Base-by-base conservation (phyloP, 257 asterid species). In the Nicotiana obtusifolia region DNA sequence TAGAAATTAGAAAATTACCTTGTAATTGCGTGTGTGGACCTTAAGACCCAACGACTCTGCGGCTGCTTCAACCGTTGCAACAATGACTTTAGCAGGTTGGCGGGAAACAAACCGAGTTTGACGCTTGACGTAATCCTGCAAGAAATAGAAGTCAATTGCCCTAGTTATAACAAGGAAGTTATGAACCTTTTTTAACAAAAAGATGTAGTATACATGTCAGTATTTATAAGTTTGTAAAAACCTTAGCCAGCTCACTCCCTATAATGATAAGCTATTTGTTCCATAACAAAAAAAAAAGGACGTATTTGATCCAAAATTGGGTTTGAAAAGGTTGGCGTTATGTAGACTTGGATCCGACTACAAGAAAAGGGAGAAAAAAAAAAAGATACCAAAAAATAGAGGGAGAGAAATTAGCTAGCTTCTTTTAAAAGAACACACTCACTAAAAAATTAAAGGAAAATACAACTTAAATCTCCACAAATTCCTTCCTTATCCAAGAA, bases 21-120 rank as follows among this genome's bases (percentile, higher is more conserved):
- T 96, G 96, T 88, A 96, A 77, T 88, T 87, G 52, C 93, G 93
- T 22, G 97, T 88, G 84, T 91, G 93, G 86, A 88, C 92, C 90
- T 89, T 93, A 84, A 96, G 87, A 65, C 98, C 97, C 93, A 96
- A 84, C 64, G 97, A 91, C 77, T 82, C 87, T 31, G 97, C 97
- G 47, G 94, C 98, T 80, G 91, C 87, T 90, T 90, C 98, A 83
- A 94, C 86, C 30, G 97, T 84, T 86, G 92, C 81, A 81, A 91
- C 86, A 60, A 96, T 89, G 75, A 88, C 89, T 81, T 87, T 86
- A 78, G 99, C 97, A 82, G 99, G 97, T 85, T 89, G 83, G 65
- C 94, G 92, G 62, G 99, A 96, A 84, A 96, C 92, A 88, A 96
- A 96, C 81, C 98, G 99, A 84, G 99, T 96, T 89, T 96, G 98